These are phyloP conservation scores for Penicillium parvum DNA, from an alignment of 495 filamentous ascomycete species.

Conservation along the genomic window DNA sequence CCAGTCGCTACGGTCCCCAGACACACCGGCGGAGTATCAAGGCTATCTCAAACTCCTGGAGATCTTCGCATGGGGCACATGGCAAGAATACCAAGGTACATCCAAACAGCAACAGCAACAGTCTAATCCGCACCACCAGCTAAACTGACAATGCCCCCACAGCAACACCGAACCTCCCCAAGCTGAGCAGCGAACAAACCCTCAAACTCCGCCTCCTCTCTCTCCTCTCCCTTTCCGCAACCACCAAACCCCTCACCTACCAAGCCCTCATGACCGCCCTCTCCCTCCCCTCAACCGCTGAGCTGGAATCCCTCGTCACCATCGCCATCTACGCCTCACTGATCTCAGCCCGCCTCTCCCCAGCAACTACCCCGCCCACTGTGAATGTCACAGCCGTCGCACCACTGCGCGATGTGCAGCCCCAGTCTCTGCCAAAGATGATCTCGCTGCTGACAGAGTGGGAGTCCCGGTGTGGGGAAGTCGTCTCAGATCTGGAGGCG, in stretches of 20 bases:
- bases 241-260: slow-evolving; percentile 68
- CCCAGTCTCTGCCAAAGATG: slow-evolving; percentile 61
- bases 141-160: no score
- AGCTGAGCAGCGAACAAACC: slow-evolving; percentile 65
- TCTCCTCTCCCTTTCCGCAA: slow-evolving; percentile 68
- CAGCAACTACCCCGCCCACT: slow-evolving; percentile 53
- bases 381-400: slow-evolving; percentile 76
- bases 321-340: slow-evolving; percentile 83
- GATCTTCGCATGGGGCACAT: slow-evolving; percentile 93
- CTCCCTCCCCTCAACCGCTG: slow-evolving; percentile 58
- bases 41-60: slow-evolving; percentile 69
- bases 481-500: slow-evolving; percentile 69
- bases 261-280: slow-evolving; percentile 59
- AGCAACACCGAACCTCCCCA: slow-evolving; percentile 61
- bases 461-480: slow-evolving; percentile 67
- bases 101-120: slow-evolving; percentile 7
- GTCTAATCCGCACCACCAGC: no score
- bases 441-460: slow-evolving; percentile 65
- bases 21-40: slow-evolving; percentile 45
- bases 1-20: slow-evolving; percentile 57
- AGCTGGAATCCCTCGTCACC: slow-evolving; percentile 88
- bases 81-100: slow-evolving; percentile 65
- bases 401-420: slow-evolving; percentile 78
- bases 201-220: slow-evolving; percentile 89
- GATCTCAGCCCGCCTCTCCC: slow-evolving; percentile 76